A percentile compares a stretch with the other conserved stretches of the same genome.
phyloP scores from a whole-genome alignment of 768 basidiomycete species.

The Butyriboletus loyo region DNA sequence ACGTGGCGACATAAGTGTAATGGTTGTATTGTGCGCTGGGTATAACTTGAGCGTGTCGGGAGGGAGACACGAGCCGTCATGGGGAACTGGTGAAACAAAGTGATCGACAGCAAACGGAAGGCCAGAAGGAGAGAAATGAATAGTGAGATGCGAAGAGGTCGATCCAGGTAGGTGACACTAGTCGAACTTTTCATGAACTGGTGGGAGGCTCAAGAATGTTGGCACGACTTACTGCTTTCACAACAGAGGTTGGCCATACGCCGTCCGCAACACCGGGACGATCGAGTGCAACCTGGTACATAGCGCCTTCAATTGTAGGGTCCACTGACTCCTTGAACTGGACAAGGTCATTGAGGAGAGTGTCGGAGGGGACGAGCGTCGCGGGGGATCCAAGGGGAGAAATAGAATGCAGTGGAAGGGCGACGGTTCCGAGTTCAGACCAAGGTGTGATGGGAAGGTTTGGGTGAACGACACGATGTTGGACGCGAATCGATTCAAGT shows the following conservation, averaged over 20 bases:
- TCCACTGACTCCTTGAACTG: conserved; percentile 41
- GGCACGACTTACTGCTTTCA: conserved; percentile 50
- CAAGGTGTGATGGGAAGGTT: conserved; percentile 25
- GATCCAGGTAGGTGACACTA: conserved; percentile 67
- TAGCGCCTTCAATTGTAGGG: conserved; percentile 38
- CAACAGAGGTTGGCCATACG: conserved; percentile 31
- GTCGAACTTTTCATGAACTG: conserved; percentile 10
- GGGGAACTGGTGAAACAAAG: conserved; percentile 65
- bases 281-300: conserved; percentile 73
- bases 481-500: conserved; percentile 13
- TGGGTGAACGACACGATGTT: conserved; percentile 34
- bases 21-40: conserved; percentile 48
- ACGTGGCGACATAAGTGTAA: conserved; percentile 45
- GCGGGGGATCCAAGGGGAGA: conserved; percentile 35
- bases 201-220: conserved; percentile 36
- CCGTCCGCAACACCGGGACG: conserved; percentile 41
- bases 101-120: conserved; percentile 69
- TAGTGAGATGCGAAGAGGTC: conserved; percentile 52
- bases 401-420: conserved; percentile 30
- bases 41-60: conserved; percentile 21
- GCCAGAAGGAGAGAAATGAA: conserved; percentile 49
- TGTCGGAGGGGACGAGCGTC: conserved; percentile 38
- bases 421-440: conserved; percentile 26
- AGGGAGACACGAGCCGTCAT: conserved; percentile 59
- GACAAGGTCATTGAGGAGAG: conserved; percentile 45